Evolutionary conservation across 805 yeast genomes (phyloP), one percentile per base, ranked within the genome.

Genomic region (Metschnikowia bowlesiae): DNA sequence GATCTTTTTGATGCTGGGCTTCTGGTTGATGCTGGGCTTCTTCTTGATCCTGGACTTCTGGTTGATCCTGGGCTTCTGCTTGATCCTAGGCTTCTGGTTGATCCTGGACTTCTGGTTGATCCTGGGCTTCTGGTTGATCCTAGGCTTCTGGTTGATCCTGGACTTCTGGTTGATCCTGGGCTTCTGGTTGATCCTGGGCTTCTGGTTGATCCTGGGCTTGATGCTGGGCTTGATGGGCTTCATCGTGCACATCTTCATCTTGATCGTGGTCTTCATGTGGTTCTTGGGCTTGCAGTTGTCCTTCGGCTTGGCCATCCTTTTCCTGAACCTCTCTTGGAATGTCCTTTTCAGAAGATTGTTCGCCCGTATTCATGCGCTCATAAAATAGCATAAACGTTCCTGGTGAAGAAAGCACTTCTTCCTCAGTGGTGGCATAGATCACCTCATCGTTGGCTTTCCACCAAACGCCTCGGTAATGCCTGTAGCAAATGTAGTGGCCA

Each of bases 321-420:
- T 6, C 32, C 32, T 30, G 4, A 30, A 10, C 10, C 10, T 30
- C 32, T 10, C 10, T 30, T 3, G 22, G 22, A 30, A 8, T 30
- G 32, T 30, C 9, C 10, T 30, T 10, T 7, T 4, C 32, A 1
- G 32, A 10, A 11, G 37, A 14, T 10, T n/a, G 22, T 11, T n/a
- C 37, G 11, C 18, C 10, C 53, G 67, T 68, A 16, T 16, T 16
- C 37, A 66, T 61, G 39, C 54, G 62, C 63, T 91, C 97, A 64
- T 92, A 92, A 62, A 92, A 92, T 58, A 92, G 67, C 96, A 92
- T 89, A 58, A 90, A 92, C 0, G 92, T 90, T 29, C 97, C 97
- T 49, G 88, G 94, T 3, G 90, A 82, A 11, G 75, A 74, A 50
- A 89, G 69, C 1, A 90, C 97, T 62, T 91, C 96, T 2, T 79